Conservation (phyloP, 2,329 filamentous ascomycete species). For the Ophiosphaerella korrae region DNA sequence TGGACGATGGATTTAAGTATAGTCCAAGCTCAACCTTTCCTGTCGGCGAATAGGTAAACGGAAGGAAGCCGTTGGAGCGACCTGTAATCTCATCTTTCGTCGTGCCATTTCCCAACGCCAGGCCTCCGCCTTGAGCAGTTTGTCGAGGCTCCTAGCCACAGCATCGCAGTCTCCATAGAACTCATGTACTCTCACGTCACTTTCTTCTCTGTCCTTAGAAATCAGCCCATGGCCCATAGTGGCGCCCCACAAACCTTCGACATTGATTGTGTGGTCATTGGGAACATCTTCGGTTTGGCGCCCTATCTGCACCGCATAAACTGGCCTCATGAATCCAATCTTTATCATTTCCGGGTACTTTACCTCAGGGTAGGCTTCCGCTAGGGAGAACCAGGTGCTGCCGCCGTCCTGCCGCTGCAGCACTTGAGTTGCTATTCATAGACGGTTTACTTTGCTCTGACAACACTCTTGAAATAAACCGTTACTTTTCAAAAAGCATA, state of each 20-base stretch:
- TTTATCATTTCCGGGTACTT: conserved; percentile 2
- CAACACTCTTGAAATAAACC: too few relatives aligned
- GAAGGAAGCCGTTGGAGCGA: conserved; percentile 13
- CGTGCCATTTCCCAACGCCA: conserved; percentile 10
- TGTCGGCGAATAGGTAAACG: conserved; percentile 3
- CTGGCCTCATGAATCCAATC: conserved; percentile 1
- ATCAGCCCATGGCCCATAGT: conserved; percentile 7
- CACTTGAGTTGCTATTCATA: too few relatives aligned
- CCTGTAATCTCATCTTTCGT: conserved; percentile 12
- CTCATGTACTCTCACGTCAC: conserved; percentile 7
- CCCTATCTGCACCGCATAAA: conserved; percentile 3
- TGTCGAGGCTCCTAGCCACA: conserved; percentile 11
- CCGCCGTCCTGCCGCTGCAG: neutral
- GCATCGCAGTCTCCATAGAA: conserved; percentile 13
- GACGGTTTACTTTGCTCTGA: too few relatives aligned
- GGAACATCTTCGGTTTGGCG: conserved; percentile 1
- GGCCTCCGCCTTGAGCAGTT: conserved; percentile 9
- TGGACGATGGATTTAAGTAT: conserved; percentile 12
- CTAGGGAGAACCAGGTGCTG: conserved; percentile 2
- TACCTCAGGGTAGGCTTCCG: conserved; percentile 3
- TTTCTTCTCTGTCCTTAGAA: conserved; percentile 10
- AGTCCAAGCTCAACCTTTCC: conserved; percentile 11
- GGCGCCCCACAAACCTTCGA: conserved; percentile 8
- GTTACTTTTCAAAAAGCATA: too few relatives aligned
- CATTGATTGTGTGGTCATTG: conserved; percentile 6